phyloP scores from a whole-genome alignment of 768 basidiomycete genomes.

The Leccinum variicolor region DNA sequence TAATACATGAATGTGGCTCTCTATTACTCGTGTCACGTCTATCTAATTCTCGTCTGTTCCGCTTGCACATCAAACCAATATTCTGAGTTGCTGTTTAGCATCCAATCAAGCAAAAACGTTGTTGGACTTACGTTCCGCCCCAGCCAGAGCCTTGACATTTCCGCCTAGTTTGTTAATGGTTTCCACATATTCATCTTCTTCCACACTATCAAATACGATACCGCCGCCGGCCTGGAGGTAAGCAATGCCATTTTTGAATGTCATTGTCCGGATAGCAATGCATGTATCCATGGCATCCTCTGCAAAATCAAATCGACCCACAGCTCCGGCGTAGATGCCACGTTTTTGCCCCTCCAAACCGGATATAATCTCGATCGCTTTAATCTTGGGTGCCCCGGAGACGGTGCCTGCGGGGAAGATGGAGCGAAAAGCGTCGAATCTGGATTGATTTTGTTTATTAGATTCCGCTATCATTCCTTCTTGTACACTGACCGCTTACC shows the following conservation, averaged over 20 bases:
- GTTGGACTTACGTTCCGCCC: constrained; percentile 75
- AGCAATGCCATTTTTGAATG: constrained; percentile 87
- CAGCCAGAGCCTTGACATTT: constrained; percentile 81
- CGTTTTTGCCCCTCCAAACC: constrained; percentile 84
- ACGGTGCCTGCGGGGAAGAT: constrained; percentile 99
- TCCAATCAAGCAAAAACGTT: neutral
- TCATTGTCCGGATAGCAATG: constrained; percentile 98
- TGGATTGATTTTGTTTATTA: constrained; percentile 27
- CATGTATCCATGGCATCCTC: constrained; percentile 96
- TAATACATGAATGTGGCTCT: constrained; percentile 16
- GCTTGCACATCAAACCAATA: constrained; percentile 71
- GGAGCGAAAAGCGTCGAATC: constrained; percentile 97
- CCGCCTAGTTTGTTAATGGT: constrained; percentile 92
- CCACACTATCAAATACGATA: constrained; percentile 94
- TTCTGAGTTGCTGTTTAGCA: constrained; percentile 39
- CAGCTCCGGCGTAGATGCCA: constrained; percentile 95
- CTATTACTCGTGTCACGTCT: constrained; percentile 12
- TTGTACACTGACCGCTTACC: constrained; percentile 43
- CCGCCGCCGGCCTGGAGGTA: constrained; percentile 97
- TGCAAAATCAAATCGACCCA: constrained; percentile 97
- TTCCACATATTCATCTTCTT: constrained; percentile 96
- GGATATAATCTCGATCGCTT: constrained; percentile 91
- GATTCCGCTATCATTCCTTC: constrained; percentile 1
- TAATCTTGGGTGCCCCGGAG: constrained; percentile 98
- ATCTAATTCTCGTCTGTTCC: constrained; percentile 32